Evolutionary conservation across 192 early-diverging fungal species (phyloP), one percentile per base, ranked within the genome.

Genomic region (Entophlyctis luteolus): DNA sequence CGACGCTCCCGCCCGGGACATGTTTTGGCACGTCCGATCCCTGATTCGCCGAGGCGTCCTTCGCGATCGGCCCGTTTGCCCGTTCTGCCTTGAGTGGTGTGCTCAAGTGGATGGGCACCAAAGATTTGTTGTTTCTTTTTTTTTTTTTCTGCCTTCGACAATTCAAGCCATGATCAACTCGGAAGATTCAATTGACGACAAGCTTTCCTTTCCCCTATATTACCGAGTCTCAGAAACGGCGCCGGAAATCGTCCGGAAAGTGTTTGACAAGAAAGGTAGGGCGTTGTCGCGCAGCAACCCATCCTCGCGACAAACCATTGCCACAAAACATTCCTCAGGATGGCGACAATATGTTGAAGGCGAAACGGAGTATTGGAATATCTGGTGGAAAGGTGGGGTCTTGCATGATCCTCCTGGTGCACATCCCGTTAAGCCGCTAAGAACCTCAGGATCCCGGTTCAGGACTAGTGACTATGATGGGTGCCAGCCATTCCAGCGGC

Each of bases 311-410:
- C 58, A 5, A 8, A 48, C 18, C 29, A 22, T 12, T 31, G 8
- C 22, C 27, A 55, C n/a, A 27, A 8, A 23, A 42, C 14, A 27
- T 36, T 48, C n/a, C n/a, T n/a, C n/a, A 70, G 74, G 74, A n/a
- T 76, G 74, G 74, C 35, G 55, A 1, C 70, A 63, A 18, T 76
- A 68, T 33, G 39, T 76, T 34, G 65, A 67, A 28, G 69, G 66
- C 23, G 65, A 76, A 47, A 57, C 22, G 16, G 39, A 46, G 46
- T 76, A 77, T 39, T 79, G 78, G 78, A 79, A 79, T 50, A 62
- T 79, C 12, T 68, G 65, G 62, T 79, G 78, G 78, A 79, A 76
- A 79, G 77, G 77, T 66, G 18, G 32, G n/a, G n/a, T n/a, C n/a
- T n/a, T n/a, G n/a, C n/a, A n/a, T n/a, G n/a, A n/a, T n/a, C n/a